Evolutionary conservation across 345 rosid species (phyloP), one percentile per base, ranked within the genome.

Genomic region (Sisymbrium irio): DNA sequence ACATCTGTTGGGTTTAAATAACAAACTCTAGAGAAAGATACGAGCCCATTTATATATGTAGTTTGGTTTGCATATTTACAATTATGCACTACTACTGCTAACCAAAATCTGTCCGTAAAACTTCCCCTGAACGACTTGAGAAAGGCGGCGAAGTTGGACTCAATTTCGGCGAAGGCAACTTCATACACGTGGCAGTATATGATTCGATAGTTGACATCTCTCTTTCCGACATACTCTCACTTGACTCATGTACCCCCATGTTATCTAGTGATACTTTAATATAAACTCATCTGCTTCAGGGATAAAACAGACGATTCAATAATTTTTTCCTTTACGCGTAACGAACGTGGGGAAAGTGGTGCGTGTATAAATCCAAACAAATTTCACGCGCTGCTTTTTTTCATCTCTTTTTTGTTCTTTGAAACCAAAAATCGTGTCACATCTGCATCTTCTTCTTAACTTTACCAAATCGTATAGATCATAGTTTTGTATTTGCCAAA

Each of bases 271-370:
- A 25, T 11, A 5, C 50, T 46, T 39, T n/a, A n/a, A 12, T 12
- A 28, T 4, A 46, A 9, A 32, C 45, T 53, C 27, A 28, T 4
- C 35, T 5, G 17, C 33, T 19, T 22, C 4, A 73, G 10, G 71
- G 65, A 12, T 17, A 45, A 55, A 73, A 33, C 41, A 7, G 72
- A 40, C 13, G n/a, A n/a, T n/a, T n/a, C n/a, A 15, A 0, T 0
- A 1, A 0, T 10, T 39, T 22, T 8, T 0, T 10, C 33, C 42
- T 68, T 61, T 61, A 33, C 79, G 74, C 74, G 79, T 61, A 68
- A 53, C 35, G 50, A 53, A 75, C 79, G 79, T 75, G 79, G 60
- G 79, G 73, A 59, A 67, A 65, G 72, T 39, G 27, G 77, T 42
- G 66, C 77, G 59, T 65, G 41, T 47, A 28, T 9, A 8, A n/a